A percentile compares a stretch with the other conserved stretches of the same genome.
Conservation (phyloP, 345 rosid genomes). For the Mercurialis annua region DNA sequence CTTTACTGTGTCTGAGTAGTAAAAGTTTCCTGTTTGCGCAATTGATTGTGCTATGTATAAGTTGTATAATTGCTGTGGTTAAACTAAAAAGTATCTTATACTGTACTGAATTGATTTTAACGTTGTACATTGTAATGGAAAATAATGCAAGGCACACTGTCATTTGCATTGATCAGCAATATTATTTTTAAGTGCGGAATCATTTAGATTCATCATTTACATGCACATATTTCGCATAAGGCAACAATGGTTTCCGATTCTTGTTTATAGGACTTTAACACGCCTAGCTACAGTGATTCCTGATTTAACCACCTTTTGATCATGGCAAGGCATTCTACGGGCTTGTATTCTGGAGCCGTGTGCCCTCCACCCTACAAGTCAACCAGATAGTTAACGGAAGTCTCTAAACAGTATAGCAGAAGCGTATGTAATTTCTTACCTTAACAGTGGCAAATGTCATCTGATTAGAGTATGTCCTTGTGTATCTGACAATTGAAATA, state of each 20-base stretch:
- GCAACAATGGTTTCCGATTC: background rate
- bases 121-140: background rate
- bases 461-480: constrained; percentile 53
- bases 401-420: background rate
- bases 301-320: constrained; percentile 38
- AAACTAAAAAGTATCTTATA: background rate
- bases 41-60: background rate
- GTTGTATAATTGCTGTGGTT: background rate
- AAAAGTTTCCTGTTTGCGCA: background rate
- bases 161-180: background rate
- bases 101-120: background rate
- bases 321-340: constrained; percentile 45
- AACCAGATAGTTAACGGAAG: background rate
- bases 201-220: background rate
- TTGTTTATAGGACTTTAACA: background rate
- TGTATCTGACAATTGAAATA: constrained; percentile 36
- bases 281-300: constrained; percentile 23
- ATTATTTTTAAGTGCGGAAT: background rate
- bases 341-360: constrained; percentile 48
- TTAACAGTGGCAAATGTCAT: constrained; percentile 77
- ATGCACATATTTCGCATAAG: background rate
- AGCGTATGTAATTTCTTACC: constrained; percentile 22
- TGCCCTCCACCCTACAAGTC: constrained; percentile 62
- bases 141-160: background rate
- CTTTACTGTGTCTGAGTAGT: background rate